Evolutionary conservation across 2,329 filamentous ascomycete species (phyloP), one percentile per base, ranked within the genome.

Genomic region (Sclerotinia subarctica): DNA sequence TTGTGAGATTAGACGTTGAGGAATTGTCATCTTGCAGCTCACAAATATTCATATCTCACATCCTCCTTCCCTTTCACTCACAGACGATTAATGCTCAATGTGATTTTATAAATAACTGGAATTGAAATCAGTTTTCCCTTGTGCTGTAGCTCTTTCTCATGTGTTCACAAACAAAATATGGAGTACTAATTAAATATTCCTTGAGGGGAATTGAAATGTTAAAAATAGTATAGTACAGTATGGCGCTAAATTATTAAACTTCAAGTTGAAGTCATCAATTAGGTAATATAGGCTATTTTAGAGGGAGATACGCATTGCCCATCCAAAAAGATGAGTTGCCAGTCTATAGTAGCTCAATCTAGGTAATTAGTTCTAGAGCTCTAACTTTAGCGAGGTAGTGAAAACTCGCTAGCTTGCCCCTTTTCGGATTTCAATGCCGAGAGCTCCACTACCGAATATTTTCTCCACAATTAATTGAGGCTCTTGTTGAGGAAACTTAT

Each of bases 351-450:
- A 42, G 38, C 13, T 42, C 38, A 42, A 42, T 42, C 38, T 17
- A 42, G 38, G 38, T 42, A 17, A 10, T 42, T 24, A 24, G 6
- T 57, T 57, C n/a, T 42, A 38, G 6, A 57, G 21, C 15, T 24
- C 7, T 17, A 26, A n/a, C 15, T n/a, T 59, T 59, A 62, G 58
- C 58, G 58, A 62, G 44, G 6, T 35, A 35, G 26, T 35, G 5
- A 29, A 10, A 17, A 11, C 29, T 60, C 57, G 57, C 26, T 60
- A 60, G 26, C 46, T 62, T 35, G 29, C 58, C 58, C 58, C 58
- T 62, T 62, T 49, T 35, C 15, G 17, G 11, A 2, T 35, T 24
- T 24, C 8, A 26, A 24, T 60, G 58, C 26, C 29, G 29, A 49
- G 24, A 47, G 26, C 19, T 24, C 21, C 29, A 60, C 26, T 15